phyloP scores from a whole-genome alignment of 176 grass and related monocot genomes.

The Dendrocalamus sinicus region DNA sequence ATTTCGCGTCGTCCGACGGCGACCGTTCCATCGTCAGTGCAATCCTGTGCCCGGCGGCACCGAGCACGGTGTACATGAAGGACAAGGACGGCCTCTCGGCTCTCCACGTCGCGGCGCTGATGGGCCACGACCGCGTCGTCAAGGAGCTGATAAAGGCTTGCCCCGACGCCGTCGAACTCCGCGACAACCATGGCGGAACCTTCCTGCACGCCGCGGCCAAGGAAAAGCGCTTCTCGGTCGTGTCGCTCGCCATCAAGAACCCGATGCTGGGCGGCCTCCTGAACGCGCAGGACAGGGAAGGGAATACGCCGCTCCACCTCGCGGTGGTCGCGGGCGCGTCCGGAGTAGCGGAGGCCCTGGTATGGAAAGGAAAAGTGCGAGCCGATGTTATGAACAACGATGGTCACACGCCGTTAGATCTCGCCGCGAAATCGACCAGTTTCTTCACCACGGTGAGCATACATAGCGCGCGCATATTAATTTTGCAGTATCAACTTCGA shows the following conservation, averaged over 20 bases:
- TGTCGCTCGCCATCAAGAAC: background rate
- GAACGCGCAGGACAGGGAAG: background rate
- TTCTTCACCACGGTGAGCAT: conserved; percentile 15
- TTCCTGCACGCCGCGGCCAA: conserved; percentile 34
- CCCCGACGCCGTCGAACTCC: conserved; percentile 21
- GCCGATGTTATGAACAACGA: conserved; percentile 1
- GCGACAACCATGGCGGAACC: background rate
- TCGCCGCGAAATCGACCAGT: background rate
- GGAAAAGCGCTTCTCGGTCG: background rate
- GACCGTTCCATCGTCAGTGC: background rate
- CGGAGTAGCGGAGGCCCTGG: background rate
- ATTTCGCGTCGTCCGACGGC: conserved; percentile 9
- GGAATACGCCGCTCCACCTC: conserved; percentile 42
- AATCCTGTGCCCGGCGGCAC: background rate
- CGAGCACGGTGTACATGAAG: background rate
- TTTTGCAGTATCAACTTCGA: too few relatives aligned
- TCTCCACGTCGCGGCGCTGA: conserved; percentile 22
- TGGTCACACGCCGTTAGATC: conserved; percentile 5
- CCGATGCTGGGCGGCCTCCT: background rate
- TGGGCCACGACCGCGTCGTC: background rate
- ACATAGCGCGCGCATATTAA: too few relatives aligned
- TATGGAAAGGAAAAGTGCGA: background rate
- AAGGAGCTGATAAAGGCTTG: background rate
- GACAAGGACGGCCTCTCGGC: conserved; percentile 12
- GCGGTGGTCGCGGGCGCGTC: background rate